These are phyloP conservation scores for Drechslerella coelobrocha DNA, from an alignment of 2,329 filamentous ascomycete species.

Conservation along the genomic window DNA sequence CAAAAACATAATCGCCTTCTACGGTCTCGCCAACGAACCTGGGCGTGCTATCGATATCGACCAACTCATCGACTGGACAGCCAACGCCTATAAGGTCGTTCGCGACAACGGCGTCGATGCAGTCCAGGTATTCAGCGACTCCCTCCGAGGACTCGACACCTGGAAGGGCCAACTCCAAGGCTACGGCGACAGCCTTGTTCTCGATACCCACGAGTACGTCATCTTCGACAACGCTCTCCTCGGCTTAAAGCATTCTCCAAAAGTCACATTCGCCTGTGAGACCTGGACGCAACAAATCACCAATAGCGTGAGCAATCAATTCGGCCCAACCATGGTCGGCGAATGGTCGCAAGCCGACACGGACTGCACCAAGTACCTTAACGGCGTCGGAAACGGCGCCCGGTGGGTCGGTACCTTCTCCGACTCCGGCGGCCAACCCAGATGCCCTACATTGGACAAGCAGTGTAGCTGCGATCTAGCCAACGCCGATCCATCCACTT, in stretches of 20 bases:
- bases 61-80: constrained; percentile 80
- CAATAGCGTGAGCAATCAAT: constrained; percentile 78
- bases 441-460: constrained; percentile 70
- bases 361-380: constrained; percentile 85
- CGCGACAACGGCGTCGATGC: constrained; percentile 75
- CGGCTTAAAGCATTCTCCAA: constrained; percentile 77
- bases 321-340: constrained; percentile 90
- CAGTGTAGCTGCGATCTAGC: constrained; percentile 77
- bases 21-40: constrained; percentile 93
- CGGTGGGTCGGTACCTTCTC: constrained; percentile 88
- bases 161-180: constrained; percentile 85
- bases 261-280: constrained; percentile 85
- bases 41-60: constrained; percentile 74
- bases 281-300: constrained; percentile 83
- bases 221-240: constrained; percentile 95
- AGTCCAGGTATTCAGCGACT: constrained; percentile 85
- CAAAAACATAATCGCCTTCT: constrained; percentile 88
- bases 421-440: constrained; percentile 69
- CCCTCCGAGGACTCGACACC: constrained; percentile 86
- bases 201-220: constrained; percentile 98
- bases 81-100: constrained; percentile 73
- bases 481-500: constrained; percentile 75
- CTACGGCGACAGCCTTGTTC: constrained; percentile 74
- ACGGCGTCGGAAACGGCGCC: constrained; percentile 81
- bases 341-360: constrained; percentile 99